Evolutionary conservation across 2,329 filamentous ascomycete species (phyloP), one percentile per base, ranked within the genome.

Genomic region (Microascus cirrosus): DNA sequence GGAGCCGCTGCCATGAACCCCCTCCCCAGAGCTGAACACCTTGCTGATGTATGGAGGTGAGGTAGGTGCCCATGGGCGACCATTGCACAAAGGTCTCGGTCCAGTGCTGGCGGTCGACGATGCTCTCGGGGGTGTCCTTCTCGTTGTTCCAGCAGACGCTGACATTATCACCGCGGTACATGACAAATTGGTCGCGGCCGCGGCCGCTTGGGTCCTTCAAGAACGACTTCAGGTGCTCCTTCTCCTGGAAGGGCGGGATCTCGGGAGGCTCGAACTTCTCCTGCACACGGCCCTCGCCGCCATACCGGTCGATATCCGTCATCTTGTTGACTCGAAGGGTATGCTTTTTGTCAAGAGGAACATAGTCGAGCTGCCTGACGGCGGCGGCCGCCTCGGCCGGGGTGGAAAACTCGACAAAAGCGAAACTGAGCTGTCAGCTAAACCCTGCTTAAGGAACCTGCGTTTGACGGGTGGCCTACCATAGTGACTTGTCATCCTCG

Each of bases 131-230:
- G 24, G 80, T 74, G 60, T 96, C 92, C 74, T 88, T 93, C 75
- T 95, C 94, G 79, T 95, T 95, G 78, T 97, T 97, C 93, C 93
- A 99, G 80, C 89, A 96, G 6, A 99, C 88, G 60, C 91, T 92
- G 42, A 99, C 94, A 62, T 86, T 87, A 57, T 99, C 94, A 64
- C 86, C 89, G 57, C 90, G 86, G 79, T 89, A 96, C 83, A 97
- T 91, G 71, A 89, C 89, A 67, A 97, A 94, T 77, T 99, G 93
- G 70, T 99, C 94, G 61, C 94, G 86, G 63, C 90, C 90, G 64
- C 90, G 90, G 57, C 80, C 83, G 58, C 78, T 77, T 59, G 86
- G 79, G 68, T 99, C 94, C 63, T 87, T 88, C 66, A 99, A 78
- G 86, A 91, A 99, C 71, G 89, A 97, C 69, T 92, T 84, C 67